Evolutionary conservation across 768 basidiomycete species (phyloP), one percentile per base, ranked within the genome.

Genomic region (Mycena latifolia): DNA sequence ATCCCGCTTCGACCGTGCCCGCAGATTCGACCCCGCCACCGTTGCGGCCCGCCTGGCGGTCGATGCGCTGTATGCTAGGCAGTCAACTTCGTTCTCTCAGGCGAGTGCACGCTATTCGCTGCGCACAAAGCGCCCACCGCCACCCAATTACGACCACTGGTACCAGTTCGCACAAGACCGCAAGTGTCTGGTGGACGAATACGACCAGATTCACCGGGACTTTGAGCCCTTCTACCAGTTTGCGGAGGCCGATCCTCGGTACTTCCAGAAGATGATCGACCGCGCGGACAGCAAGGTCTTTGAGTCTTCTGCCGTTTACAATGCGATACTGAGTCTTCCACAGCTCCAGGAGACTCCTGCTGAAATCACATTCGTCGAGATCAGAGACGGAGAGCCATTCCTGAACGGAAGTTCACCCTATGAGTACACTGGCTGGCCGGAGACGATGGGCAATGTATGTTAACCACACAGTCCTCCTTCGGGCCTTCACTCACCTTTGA

Each of bases 41-140:
- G 37, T 39, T 18, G 15, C 37, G 10, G 37, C 37, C 37, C 37
- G 37, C 15, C 37, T 39, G 14, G 37, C 37, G 7, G 48, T 55
- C 31, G 24, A 51, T 22, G 39, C 27, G 11, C 18, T 65, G 10
- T 46, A 29, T 24, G 35, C 55, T 4, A 22, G 35, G 18, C 63
- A 65, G 37, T 65, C 63, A 3, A 22, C 24, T 18, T 53, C 37
- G 8, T n/a, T 65, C 14, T 28, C 50, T 15, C 48, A 65, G 43
- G 63, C 63, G 11, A 22, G 31, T 11, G 55, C 55, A 5, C 63
- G 63, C 18, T 65, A 65, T 31, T 51, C 47, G 4, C 29, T 65
- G 3, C 47, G 41, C 24, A 57, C 50, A 2, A 25, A 33, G 12
- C 46, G 63, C 17, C 15, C 27, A 2, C 61, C 61, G 7, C 61